phyloP scores from a whole-genome alignment of 192 early-diverging fungal genomes.

The Phycomyces blakesleeanus region DNA sequence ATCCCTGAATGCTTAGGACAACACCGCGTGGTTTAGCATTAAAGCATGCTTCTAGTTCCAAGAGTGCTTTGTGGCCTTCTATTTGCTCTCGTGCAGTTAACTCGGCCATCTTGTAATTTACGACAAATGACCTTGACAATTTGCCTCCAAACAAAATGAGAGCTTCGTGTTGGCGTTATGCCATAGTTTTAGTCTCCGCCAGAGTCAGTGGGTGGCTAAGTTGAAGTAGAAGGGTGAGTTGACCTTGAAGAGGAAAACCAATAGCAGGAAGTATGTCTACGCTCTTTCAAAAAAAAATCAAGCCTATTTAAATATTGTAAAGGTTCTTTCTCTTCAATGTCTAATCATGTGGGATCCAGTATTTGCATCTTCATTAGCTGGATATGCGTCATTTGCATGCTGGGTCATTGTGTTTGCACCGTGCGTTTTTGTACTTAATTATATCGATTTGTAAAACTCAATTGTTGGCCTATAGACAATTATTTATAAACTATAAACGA shows the following conservation, averaged over 20 bases:
- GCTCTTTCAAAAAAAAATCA: no score
- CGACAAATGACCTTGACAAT: not conserved
- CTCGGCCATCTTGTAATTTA: not conserved
- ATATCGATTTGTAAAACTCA: not conserved
- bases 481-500: slow-evolving; percentile 72
- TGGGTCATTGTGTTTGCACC: slow-evolving; percentile 85
- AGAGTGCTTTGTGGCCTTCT: slow-evolving; percentile 29
- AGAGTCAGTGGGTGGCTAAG: not conserved
- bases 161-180: slow-evolving; percentile 4
- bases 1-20: slow-evolving; percentile 17
- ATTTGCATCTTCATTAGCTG: slow-evolving; percentile 48
- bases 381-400: slow-evolving; percentile 65
- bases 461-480: slow-evolving; percentile 48
- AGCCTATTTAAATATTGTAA: no score
- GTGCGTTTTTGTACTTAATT: slow-evolving; percentile 37
- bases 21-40: slow-evolving; percentile 16
- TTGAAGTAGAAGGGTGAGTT: not conserved
- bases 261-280: no score
- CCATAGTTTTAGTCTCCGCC: not conserved
- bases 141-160: not conserved
- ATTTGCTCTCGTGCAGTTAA: slow-evolving; percentile 11
- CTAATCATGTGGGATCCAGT: slow-evolving; percentile 9
- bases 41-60: slow-evolving; percentile 27
- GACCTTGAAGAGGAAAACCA: no score
- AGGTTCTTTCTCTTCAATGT: not conserved